phyloP scores from a whole-genome alignment of 768 basidiomycete genomes.

The Amanita molliuscula region DNA sequence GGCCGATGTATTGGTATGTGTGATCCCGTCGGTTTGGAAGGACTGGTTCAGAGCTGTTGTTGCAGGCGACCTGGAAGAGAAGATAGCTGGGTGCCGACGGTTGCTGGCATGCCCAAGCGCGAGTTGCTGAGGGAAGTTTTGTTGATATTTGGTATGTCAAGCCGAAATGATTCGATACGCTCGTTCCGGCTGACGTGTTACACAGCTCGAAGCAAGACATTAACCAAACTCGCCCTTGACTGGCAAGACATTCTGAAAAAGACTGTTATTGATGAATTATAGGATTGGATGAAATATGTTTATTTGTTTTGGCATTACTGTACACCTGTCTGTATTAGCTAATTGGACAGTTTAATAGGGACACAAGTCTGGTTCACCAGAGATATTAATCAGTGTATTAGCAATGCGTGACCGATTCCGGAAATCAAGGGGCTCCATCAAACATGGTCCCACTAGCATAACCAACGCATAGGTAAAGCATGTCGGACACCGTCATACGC shows the following conservation, averaged over 20 bases:
- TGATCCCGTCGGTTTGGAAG: constrained; percentile 1
- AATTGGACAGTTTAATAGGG: constrained; percentile 2
- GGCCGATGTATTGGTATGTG: constrained; percentile 82
- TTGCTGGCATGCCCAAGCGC: constrained; percentile 67
- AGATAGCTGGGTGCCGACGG: constrained; percentile 53
- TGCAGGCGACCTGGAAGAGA: constrained; percentile 60
- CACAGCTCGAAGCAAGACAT: constrained; percentile 69
- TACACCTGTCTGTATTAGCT: neutral
- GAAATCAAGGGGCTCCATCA: no score
- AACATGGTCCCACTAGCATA: neutral
- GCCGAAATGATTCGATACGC: neutral
- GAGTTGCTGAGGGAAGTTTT: constrained; percentile 80
- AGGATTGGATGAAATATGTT: neutral
- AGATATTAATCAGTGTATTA: no score
- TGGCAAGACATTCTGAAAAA: constrained; percentile 79
- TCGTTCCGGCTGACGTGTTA: neutral
- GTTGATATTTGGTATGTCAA: constrained; percentile 59
- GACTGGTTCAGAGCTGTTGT: neutral
- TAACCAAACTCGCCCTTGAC: constrained; percentile 65
- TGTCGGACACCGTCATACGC: constrained; percentile 29
- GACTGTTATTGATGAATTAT: constrained; percentile 40
- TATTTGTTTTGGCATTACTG: neutral
- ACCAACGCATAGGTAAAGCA: constrained; percentile 2
- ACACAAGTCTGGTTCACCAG: neutral
- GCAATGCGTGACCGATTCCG: no score